Conservation (phyloP, 2,329 filamentous ascomycete species). For the Venturia aucupariae region DNA sequence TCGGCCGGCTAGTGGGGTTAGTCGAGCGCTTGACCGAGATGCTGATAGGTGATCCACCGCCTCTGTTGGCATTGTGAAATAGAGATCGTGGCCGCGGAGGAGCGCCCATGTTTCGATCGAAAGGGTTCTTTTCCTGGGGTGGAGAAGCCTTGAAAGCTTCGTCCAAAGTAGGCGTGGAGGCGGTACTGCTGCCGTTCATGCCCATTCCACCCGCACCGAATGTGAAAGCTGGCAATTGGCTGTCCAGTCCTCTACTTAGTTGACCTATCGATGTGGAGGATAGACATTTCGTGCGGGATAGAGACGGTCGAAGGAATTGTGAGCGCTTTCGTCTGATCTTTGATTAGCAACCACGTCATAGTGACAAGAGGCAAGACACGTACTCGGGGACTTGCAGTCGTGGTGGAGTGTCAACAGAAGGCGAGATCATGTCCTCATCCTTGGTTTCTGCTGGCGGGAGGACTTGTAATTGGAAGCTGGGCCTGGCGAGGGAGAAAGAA, state of each 20-base stretch:
- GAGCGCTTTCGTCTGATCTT: conserved; percentile 13
- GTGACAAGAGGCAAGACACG: conserved; percentile 14
- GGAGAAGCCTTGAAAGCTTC: conserved; percentile 79
- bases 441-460: conserved; percentile 54
- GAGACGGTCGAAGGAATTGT: conserved; percentile 9
- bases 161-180: conserved; percentile 58
- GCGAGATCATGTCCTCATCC: conserved; percentile 35
- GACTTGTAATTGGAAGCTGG: conserved; percentile 37
- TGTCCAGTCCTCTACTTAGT: conserved; percentile 43
- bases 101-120: conserved; percentile 48
- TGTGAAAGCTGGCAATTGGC: conserved; percentile 62
- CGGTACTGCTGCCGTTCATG: conserved; percentile 31
- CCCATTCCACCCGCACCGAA: conserved; percentile 54
- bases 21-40: conserved; percentile 58
- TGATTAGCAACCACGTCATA: conserved; percentile 5
- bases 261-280: conserved; percentile 5
- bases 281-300: conserved; percentile 8
- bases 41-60: conserved; percentile 66
- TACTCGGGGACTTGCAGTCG: conserved; percentile 25
- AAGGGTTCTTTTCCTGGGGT: conserved; percentile 57
- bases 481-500: conserved; percentile 49
- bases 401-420: conserved; percentile 18
- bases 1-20: conserved; percentile 47
- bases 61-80: conserved; percentile 52
- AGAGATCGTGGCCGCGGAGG: conserved; percentile 56